Base-by-base conservation (phyloP, 768 basidiomycete species). In the Mycena vulgaris region DNA sequence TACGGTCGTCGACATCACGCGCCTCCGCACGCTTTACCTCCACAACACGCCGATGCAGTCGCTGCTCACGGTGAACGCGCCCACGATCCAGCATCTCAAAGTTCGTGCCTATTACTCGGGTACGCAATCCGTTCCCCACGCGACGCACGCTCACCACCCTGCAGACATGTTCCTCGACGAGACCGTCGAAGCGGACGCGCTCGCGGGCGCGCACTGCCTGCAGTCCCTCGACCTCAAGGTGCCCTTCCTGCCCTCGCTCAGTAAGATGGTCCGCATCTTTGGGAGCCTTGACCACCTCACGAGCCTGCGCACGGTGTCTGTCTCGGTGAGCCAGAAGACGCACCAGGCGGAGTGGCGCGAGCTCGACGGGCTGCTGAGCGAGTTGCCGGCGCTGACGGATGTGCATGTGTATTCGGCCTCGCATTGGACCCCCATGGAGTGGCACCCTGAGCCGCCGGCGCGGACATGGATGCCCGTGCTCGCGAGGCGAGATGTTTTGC, bases 31-130 rank as follows among this genome's bases (percentile, higher is more conserved):
- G 5, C 21, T 70, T 21, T 70, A 66, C 42, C 59, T 70, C 17
- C 69, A 66, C 64, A 70, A 70, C 52, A 70, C 58, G 17, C 64
- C 69, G 0, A 70, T 66, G 58, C 47, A 31, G 2, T 61, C 59
- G 5, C 23, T 66, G 13, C 25, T 70, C n/a, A 30, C 52, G 23
- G 16, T 53, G 33, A 70, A 66, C 28, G 51, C 69, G 1, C 7
- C 64, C 30, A 48, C 69, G 16, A 58, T 66, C 27, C 57, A 57
- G 33, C 21, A 14, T 5, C 1, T 70, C 25, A 60, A 33, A 14
- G 56, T 70, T 11, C 59, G 58, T 23, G 64, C 59, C 0, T 70
- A 70, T 19, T 62, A 61, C 39, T 49, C 69, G 11, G 68, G 68
- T 68, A n/a, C 27, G 47, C 13, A 14, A 17, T 42, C 16, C 21